Percentiles rank a stretch among this genome's conserved stretches.
Evolutionary conservation across 2,329 filamentous ascomycete species (phyloP).

Genomic region (Diaporthe aspalathi): DNA sequence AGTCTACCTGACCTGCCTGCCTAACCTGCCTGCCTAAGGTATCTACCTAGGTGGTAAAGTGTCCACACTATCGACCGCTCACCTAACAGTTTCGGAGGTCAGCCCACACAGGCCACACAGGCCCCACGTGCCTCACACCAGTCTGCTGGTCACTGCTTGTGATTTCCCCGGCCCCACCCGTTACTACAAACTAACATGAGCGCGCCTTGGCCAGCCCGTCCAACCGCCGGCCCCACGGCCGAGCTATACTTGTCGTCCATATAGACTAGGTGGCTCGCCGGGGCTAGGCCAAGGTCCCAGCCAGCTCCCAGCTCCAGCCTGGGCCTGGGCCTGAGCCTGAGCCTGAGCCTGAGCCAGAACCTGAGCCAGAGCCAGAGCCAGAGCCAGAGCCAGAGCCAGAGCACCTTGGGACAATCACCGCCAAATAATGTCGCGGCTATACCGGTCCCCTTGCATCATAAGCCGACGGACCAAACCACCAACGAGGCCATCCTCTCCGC

Average conservation of each 20-base stretch:
- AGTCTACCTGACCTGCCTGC: too few relatives aligned
- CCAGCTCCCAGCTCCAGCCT: too few relatives aligned
- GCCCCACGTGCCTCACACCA: too few relatives aligned
- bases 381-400: not conserved
- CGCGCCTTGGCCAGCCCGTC: constrained; percentile 24
- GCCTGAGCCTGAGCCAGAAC: too few relatives aligned
- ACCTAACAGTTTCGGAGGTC: constrained; percentile 12
- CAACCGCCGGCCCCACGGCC: constrained; percentile 27
- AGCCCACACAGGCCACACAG: constrained; percentile 7
- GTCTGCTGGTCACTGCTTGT: constrained; percentile 4
- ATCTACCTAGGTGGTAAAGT: too few relatives aligned
- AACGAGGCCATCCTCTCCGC: constrained; percentile 3
- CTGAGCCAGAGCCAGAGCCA: too few relatives aligned
- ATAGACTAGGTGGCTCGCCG: too few relatives aligned
- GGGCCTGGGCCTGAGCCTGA: too few relatives aligned
- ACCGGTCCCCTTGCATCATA: constrained; percentile 11
- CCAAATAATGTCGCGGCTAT: constrained; percentile 11
- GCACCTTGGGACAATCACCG: not conserved
- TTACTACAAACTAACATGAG: too few relatives aligned
- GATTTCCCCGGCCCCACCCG: constrained; percentile 13
- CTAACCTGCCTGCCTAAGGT: too few relatives aligned
- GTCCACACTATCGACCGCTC: constrained; percentile 26
- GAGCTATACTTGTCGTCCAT: constrained; percentile 25
- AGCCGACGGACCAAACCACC: constrained; percentile 12
- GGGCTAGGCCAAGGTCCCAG: too few relatives aligned